Evolutionary conservation across 1,284 basidiomycete genomes (phyloP).

Genomic region (Hemileia vastatrix): DNA sequence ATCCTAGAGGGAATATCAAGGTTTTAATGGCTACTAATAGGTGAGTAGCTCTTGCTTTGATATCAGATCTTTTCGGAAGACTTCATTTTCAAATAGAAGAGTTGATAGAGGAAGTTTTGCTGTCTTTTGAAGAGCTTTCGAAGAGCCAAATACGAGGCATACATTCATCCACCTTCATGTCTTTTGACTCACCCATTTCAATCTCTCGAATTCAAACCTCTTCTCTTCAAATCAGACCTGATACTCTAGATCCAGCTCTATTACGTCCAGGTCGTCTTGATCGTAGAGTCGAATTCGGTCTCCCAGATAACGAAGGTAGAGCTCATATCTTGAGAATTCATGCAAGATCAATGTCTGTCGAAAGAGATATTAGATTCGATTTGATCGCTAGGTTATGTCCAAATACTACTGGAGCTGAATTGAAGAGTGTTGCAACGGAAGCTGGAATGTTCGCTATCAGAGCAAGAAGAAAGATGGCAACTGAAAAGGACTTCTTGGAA

Average conservation of each 20-base stretch:
- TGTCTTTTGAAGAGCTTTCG: background rate
- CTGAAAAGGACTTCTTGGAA: constrained; percentile 92
- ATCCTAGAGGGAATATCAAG: constrained; percentile 96
- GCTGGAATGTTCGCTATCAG: constrained; percentile 99
- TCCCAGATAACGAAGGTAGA: constrained; percentile 90
- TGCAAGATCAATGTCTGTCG: constrained; percentile 93
- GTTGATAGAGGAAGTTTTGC: background rate
- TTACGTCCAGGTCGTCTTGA: constrained; percentile 91
- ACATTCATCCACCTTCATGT: background rate
- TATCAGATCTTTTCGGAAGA: background rate
- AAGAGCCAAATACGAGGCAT: background rate
- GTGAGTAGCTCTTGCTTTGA: constrained; percentile 46
- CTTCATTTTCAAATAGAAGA: background rate
- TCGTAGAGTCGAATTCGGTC: constrained; percentile 84
- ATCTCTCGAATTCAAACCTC: background rate
- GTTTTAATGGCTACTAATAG: constrained; percentile 98
- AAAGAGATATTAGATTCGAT: constrained; percentile 93
- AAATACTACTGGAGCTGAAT: constrained; percentile 92
- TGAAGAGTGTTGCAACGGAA: constrained; percentile 93
- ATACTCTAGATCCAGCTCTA: constrained; percentile 92
- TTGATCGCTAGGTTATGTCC: constrained; percentile 93
- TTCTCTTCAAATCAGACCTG: constrained; percentile 59
- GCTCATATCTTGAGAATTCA: constrained; percentile 95
- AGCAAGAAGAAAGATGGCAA: constrained; percentile 87
- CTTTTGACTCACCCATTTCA: background rate